Evolutionary conservation across 176 grass and related monocot species (phyloP).

Genomic region (Thinopyrum elongatum): DNA sequence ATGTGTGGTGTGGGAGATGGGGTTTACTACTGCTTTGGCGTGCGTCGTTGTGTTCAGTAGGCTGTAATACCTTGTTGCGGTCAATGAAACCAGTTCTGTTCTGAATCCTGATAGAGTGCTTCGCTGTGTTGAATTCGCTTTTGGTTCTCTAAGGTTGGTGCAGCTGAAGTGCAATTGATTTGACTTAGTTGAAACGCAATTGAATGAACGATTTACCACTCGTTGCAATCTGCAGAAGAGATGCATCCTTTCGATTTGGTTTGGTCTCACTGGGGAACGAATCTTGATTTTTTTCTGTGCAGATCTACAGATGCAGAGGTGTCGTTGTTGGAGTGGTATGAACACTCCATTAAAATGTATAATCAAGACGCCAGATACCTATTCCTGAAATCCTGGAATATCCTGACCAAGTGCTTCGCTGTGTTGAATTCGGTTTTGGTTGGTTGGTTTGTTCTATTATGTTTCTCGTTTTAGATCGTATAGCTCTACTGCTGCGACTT

Average conservation of each 20-base stretch:
- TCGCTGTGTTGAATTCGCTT: no score
- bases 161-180: no score
- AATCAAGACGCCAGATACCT: no score
- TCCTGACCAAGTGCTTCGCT: no score
- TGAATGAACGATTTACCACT: no score
- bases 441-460: no score
- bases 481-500: no score
- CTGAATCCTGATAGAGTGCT: neutral
- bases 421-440: no score
- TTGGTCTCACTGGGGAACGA: neutral
- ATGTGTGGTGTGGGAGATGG: neutral
- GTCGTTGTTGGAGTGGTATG: neutral
- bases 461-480: no score
- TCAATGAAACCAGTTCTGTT: neutral
- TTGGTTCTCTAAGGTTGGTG: no score
- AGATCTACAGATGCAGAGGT: neutral
- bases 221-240: neutral
- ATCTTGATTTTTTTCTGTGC: neutral
- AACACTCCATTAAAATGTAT: no score
- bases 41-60: neutral
- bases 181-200: neutral
- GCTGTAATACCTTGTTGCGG: neutral
- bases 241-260: neutral
- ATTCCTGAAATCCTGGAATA: neutral
- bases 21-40: neutral